These are phyloP conservation scores for Knoxia roxburghii DNA, from an alignment of 257 asterid genomes.

Conservation along the genomic window DNA sequence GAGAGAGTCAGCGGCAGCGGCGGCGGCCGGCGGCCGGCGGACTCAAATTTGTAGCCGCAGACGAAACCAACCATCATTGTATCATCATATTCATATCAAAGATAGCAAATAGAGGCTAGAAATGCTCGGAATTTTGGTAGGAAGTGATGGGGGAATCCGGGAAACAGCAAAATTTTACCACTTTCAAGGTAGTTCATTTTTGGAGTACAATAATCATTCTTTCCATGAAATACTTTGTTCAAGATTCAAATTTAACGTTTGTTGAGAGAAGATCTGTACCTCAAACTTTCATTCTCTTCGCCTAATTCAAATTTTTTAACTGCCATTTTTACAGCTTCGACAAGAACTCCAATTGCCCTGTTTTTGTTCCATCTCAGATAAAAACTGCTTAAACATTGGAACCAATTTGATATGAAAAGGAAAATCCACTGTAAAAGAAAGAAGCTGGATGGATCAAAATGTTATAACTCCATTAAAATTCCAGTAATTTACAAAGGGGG, in stretches of 20 bases:
- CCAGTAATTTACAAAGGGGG: slow-evolving; percentile 20
- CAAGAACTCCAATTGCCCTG: background rate
- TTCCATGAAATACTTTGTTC: background rate
- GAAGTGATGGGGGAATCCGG: background rate
- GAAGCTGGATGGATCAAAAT: no score
- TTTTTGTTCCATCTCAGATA: background rate
- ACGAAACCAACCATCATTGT: no score
- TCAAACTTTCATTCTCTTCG: background rate
- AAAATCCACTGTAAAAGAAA: no score
- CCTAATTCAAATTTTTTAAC: no score
- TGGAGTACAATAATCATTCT: background rate
- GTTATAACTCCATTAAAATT: slow-evolving; percentile 10
- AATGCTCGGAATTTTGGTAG: background rate
- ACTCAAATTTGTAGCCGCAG: no score
- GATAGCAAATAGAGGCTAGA: background rate
- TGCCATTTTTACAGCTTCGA: background rate
- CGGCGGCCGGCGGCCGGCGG: no score
- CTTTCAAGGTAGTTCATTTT: background rate
- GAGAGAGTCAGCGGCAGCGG: no score
- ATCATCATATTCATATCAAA: background rate
- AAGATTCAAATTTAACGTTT: background rate
- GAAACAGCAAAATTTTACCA: slow-evolving; percentile 1
- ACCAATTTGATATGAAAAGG: background rate
- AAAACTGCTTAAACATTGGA: no score
- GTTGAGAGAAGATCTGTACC: no score